Conservation (phyloP, 2,329 filamentous ascomycete genomes). For the Chrysoporthe deuterocubensis region DNA sequence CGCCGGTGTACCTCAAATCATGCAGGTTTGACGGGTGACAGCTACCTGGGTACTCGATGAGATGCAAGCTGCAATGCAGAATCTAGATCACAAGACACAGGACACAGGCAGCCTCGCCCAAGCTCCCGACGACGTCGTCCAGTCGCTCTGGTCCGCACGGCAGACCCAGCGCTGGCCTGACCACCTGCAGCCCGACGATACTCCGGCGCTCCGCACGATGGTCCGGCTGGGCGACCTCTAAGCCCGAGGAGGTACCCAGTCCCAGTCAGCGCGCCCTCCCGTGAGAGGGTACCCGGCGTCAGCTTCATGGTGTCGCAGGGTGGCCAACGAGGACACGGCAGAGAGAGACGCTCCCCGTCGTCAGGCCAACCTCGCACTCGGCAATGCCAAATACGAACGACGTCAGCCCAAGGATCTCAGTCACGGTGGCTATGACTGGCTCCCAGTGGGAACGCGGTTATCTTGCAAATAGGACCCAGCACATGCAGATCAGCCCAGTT, state of each 20-base stretch:
- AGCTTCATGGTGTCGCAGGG: no score
- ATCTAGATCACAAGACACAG: slow-evolving; percentile 16
- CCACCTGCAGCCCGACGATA: no score
- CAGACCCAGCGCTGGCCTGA: no score
- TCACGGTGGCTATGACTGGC: background rate
- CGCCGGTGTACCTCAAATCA: slow-evolving; percentile 18
- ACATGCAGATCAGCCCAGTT: slow-evolving; percentile 27
- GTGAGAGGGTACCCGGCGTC: no score
- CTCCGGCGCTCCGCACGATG: no score
- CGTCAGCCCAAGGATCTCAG: background rate
- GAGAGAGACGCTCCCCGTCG: background rate
- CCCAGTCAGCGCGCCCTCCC: no score
- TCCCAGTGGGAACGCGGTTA: slow-evolving; percentile 27
- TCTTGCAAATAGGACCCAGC: slow-evolving; percentile 22
- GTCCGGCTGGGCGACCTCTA: no score
- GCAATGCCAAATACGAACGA: slow-evolving; percentile 1
- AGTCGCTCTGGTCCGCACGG: background rate
- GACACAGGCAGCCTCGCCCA: slow-evolving; percentile 5
- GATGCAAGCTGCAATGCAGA: slow-evolving; percentile 28
- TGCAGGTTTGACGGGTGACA: slow-evolving; percentile 30
- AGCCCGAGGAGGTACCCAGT: no score
- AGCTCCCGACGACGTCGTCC: background rate
- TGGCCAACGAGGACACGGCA: no score
- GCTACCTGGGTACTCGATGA: slow-evolving; percentile 11
- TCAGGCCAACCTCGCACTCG: background rate